Evolutionary conservation across 1,284 basidiomycete genomes (phyloP).

Genomic region (Polyporus tsugae): DNA sequence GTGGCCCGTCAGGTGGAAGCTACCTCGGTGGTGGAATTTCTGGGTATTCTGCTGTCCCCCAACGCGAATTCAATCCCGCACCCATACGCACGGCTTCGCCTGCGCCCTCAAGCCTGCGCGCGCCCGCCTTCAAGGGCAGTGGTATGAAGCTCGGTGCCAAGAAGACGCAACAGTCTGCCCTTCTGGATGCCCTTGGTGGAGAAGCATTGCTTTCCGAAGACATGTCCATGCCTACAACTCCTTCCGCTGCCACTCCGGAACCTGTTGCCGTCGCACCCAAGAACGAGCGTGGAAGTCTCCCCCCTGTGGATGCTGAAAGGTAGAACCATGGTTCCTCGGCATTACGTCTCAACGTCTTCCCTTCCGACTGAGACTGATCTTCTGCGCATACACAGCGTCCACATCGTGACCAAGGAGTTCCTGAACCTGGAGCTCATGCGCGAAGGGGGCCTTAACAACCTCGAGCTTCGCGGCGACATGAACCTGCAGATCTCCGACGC

Average conservation of each 20-base stretch:
- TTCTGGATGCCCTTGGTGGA: slow-evolving; percentile 88
- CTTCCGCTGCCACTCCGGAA: slow-evolving; percentile 57
- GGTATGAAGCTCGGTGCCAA: slow-evolving; percentile 99
- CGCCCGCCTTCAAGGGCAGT: slow-evolving; percentile 90
- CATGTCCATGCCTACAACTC: slow-evolving; percentile 64
- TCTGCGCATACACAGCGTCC: slow-evolving; percentile 64
- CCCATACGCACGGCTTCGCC: slow-evolving; percentile 59
- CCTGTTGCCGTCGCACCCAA: slow-evolving; percentile 46
- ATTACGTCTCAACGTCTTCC: not conserved
- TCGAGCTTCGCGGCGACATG: slow-evolving; percentile 95
- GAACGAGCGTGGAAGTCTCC: slow-evolving; percentile 67
- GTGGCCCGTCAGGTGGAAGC: slow-evolving; percentile 51
- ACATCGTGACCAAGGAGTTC: slow-evolving; percentile 87
- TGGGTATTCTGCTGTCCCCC: slow-evolving; percentile 74
- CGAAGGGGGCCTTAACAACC: slow-evolving; percentile 89
- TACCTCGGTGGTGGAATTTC: slow-evolving; percentile 72
- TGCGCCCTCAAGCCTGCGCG: slow-evolving; percentile 58
- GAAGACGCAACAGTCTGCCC: slow-evolving; percentile 87
- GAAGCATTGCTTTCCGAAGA: slow-evolving; percentile 73
- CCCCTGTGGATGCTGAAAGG: slow-evolving; percentile 84
- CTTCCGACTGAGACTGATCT: slow-evolving; percentile 5
- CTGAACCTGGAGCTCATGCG: slow-evolving; percentile 84
- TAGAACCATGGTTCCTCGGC: slow-evolving; percentile 42
- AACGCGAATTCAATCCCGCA: slow-evolving; percentile 67
- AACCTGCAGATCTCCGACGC: slow-evolving; percentile 90